These are phyloP conservation scores for Sphaerobolus stellatus DNA, from an alignment of 1,284 basidiomycete species.

Conservation along the genomic window DNA sequence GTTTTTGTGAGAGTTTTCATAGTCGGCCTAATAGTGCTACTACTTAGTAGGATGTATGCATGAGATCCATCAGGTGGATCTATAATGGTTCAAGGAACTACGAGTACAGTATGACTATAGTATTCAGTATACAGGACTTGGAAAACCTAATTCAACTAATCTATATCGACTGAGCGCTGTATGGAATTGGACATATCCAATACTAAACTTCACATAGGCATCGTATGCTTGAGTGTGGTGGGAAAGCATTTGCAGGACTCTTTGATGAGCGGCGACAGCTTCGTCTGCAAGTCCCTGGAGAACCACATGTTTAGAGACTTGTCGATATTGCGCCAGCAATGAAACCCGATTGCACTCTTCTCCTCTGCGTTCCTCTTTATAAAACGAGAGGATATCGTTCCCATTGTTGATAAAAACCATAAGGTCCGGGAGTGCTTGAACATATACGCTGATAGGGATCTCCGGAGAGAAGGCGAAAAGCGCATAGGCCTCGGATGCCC, in stretches of 20 bases:
- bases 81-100: no score
- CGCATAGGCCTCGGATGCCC: constrained; percentile 27
- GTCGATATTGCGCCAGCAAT: constrained; percentile 23
- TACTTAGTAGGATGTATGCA: no score
- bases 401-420: constrained; percentile 28
- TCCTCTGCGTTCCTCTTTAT: constrained; percentile 38
- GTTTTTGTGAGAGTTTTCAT: no score
- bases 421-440: constrained; percentile 35
- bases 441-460: constrained; percentile 28
- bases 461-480: constrained; percentile 31
- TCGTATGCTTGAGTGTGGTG: constrained; percentile 16
- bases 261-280: constrained; percentile 18
- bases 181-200: constrained; percentile 26
- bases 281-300: constrained; percentile 25
- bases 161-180: constrained; percentile 13
- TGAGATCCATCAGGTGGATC: no score
- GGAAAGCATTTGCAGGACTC: constrained; percentile 21
- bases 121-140: no score
- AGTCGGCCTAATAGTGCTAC: no score
- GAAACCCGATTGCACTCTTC: constrained; percentile 37
- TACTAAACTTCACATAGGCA: constrained; percentile 17
- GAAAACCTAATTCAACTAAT: constrained; percentile 17
- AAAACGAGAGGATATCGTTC: constrained; percentile 43
- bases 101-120: no score
- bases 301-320: constrained; percentile 25